These are phyloP conservation scores for Melampsora americana DNA, from an alignment of 1,284 basidiomycete genomes.

Conservation along the genomic window DNA sequence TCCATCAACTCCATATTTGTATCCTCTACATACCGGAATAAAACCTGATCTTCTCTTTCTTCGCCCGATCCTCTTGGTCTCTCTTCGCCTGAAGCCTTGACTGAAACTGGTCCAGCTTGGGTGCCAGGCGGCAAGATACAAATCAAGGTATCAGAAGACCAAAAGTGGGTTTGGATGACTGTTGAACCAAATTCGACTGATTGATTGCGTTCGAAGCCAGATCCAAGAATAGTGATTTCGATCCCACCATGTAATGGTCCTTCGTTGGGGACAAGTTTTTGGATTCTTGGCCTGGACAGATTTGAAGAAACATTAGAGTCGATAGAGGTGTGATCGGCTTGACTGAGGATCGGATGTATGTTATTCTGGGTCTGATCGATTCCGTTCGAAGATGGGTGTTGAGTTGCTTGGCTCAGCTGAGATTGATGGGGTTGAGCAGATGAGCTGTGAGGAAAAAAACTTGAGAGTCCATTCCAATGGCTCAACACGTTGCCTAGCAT, in stretches of 20 bases:
- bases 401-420: conserved; percentile 10
- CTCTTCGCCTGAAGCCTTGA: conserved; percentile 53
- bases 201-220: conserved; percentile 67
- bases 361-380: neutral
- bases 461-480: conserved; percentile 29
- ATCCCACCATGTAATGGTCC: conserved; percentile 81
- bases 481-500: conserved; percentile 52
- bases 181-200: conserved; percentile 83
- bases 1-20: conserved; percentile 90
- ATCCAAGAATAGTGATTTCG: conserved; percentile 88
- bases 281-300: conserved; percentile 54
- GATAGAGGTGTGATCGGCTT: conserved; percentile 44
- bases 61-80: conserved; percentile 53
- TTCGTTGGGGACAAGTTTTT: conserved; percentile 74
- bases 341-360: conserved; percentile 25
- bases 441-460: conserved; percentile 39
- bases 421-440: conserved; percentile 16
- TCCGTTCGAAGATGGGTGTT: conserved; percentile 28
- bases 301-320: conserved; percentile 46
- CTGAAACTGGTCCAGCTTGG: neutral
- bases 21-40: conserved; percentile 87
- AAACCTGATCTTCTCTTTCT: conserved; percentile 59
- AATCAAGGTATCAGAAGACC: conserved; percentile 89
- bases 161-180: conserved; percentile 79
- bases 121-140: conserved; percentile 75